These are phyloP conservation scores for Camelina sativa DNA, from an alignment of 345 rosid species.

Conservation along the genomic window DNA sequence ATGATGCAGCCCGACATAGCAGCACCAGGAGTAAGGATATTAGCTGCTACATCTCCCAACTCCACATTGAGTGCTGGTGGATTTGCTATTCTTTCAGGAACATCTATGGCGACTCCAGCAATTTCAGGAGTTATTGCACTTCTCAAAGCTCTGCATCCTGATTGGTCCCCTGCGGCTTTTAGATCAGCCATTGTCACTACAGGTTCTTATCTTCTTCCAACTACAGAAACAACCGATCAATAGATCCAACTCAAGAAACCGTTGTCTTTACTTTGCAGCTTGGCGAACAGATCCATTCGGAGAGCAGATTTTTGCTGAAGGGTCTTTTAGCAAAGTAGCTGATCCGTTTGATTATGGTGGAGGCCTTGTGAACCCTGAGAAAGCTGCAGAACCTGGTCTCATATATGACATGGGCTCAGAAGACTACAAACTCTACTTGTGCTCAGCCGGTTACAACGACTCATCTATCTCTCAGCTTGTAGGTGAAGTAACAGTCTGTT, in stretches of 20 bases:
- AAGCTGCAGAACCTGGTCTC: slow-evolving; percentile 60
- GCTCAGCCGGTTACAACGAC: slow-evolving; percentile 50
- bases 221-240: neutral
- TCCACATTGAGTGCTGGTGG: neutral
- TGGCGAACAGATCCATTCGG: slow-evolving; percentile 45
- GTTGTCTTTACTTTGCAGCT: slow-evolving; percentile 17
- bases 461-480: slow-evolving; percentile 56
- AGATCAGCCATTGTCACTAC: slow-evolving; percentile 55
- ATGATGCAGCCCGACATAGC: slow-evolving; percentile 46
- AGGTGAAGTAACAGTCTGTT: slow-evolving; percentile 42
- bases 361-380: slow-evolving; percentile 61
- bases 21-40: slow-evolving; percentile 48
- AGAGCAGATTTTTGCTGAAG: slow-evolving; percentile 52
- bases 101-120: slow-evolving; percentile 47
- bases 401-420: slow-evolving; percentile 53
- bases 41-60: slow-evolving; percentile 44
- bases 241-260: neutral
- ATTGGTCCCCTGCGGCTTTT: slow-evolving; percentile 52
- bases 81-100: slow-evolving; percentile 36
- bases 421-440: slow-evolving; percentile 55
- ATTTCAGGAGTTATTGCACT: slow-evolving; percentile 48
- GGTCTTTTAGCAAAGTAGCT: slow-evolving; percentile 41
- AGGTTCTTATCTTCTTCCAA: slow-evolving; percentile 39
- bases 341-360: slow-evolving; percentile 63
- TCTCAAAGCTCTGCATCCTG: slow-evolving; percentile 42